A percentile compares a stretch with the other conserved stretches of the same genome.
These are phyloP conservation scores for Adenanthera pavonina DNA, from an alignment of 306 rosid species.

Conservation along the genomic window DNA sequence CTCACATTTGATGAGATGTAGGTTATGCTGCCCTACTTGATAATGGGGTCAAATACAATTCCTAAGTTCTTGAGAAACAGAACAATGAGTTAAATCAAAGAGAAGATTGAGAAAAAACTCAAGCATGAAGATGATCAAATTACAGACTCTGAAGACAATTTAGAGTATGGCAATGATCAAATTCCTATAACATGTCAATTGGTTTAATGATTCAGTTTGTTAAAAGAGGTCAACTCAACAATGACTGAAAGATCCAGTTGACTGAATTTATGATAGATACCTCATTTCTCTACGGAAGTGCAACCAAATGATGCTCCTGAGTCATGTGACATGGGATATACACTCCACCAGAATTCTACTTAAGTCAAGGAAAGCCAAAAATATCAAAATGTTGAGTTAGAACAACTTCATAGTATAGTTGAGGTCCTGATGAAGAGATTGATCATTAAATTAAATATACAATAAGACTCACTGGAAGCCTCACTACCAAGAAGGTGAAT, in stretches of 20 bases:
- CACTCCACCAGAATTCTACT: slow-evolving; percentile 3
- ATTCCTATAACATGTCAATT: slow-evolving; percentile 9
- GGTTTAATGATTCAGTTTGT: slow-evolving; percentile 8
- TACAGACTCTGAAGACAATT: not conserved
- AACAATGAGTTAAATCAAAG: not conserved
- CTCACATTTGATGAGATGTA: not conserved
- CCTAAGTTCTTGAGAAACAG: slow-evolving; percentile 12
- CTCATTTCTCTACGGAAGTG: slow-evolving; percentile 4
- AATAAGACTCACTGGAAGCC: slow-evolving; percentile 5
- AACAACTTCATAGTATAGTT: not conserved
- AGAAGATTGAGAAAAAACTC: not conserved
- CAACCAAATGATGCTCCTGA: slow-evolving; percentile 2
- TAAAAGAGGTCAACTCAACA: slow-evolving; percentile 5
- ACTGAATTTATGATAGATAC: not conserved
- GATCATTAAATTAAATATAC: slow-evolving; percentile 25
- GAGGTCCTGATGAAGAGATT: slow-evolving; percentile 25
- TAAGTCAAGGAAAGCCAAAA: slow-evolving; percentile 5
- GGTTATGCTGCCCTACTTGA: not conserved
- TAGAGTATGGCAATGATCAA: not conserved
- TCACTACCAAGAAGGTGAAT: not conserved
- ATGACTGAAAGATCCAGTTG: slow-evolving; percentile 8
- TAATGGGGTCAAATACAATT: not conserved
- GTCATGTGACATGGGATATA: not conserved
- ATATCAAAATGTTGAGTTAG: not conserved
- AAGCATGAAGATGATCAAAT: not conserved